phyloP scores from a whole-genome alignment of 2,329 filamentous ascomycete genomes.

The Akanthomyces lecanii region DNA sequence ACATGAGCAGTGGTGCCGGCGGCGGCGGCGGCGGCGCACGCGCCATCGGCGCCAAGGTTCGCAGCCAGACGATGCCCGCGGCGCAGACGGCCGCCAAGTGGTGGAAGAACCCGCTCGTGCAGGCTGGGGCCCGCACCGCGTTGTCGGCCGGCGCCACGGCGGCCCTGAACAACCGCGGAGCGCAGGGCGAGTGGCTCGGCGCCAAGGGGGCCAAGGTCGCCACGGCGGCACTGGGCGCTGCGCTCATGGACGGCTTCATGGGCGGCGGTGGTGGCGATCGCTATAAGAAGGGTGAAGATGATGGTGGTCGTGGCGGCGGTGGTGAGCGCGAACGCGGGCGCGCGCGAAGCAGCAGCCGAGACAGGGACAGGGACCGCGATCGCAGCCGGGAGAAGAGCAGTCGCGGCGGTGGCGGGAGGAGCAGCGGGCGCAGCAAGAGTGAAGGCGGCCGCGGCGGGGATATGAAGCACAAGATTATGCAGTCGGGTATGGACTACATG shows the following conservation, averaged over 20 bases:
- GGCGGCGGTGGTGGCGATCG: conserved; percentile 16
- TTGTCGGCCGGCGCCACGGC: conserved; percentile 46
- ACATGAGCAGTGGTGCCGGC: conserved; percentile 16
- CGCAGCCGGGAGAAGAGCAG: not conserved
- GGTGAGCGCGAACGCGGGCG: not conserved
- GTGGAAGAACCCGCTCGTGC: conserved; percentile 36
- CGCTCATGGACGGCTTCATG: conserved; percentile 44
- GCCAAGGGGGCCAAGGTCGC: conserved; percentile 46
- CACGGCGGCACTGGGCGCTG: conserved; percentile 45
- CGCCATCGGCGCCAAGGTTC: conserved; percentile 18
- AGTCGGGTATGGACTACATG: conserved; percentile 25
- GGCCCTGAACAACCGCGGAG: conserved; percentile 42
- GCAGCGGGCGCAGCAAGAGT: conserved; percentile 10
- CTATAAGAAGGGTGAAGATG: conserved; percentile 25
- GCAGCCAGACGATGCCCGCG: conserved; percentile 34
- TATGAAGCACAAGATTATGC: conserved; percentile 25
- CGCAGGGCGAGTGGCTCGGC: conserved; percentile 44
- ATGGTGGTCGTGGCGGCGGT: not conserved
- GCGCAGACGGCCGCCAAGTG: conserved; percentile 27
- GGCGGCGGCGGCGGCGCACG: conserved; percentile 10
- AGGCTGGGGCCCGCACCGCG: conserved; percentile 43
- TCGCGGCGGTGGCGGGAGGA: not conserved
- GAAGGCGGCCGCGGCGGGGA: conserved; percentile 14
- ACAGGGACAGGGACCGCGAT: not conserved
- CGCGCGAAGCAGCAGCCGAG: conserved; percentile 1